These are phyloP conservation scores for Starmera amethionina DNA, from an alignment of 805 yeast genomes.

Conservation along the genomic window DNA sequence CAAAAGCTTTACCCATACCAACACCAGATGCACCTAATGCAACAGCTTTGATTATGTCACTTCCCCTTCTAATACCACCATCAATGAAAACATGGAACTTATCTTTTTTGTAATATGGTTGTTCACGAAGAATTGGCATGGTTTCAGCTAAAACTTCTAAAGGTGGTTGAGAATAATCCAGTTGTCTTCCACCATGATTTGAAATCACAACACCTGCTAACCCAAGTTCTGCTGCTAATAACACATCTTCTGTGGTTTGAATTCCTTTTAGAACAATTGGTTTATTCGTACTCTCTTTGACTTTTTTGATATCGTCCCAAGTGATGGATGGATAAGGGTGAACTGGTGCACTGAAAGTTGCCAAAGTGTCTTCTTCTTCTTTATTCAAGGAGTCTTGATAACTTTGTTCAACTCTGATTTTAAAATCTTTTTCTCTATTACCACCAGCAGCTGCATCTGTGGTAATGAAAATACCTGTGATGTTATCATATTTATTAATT, in stretches of 20 bases:
- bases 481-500: too few species aligned
- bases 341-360: too few species aligned
- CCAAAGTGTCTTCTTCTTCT: constrained; percentile 3
- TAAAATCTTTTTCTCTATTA: too few species aligned
- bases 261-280: constrained; percentile 54
- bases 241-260: constrained; percentile 56
- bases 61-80: constrained; percentile 72
- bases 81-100: constrained; percentile 59
- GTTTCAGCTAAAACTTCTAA: constrained; percentile 52
- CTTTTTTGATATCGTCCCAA: constrained; percentile 23
- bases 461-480: too few species aligned
- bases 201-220: constrained; percentile 57
- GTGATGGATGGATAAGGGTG: constrained; percentile 2
- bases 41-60: constrained; percentile 68
- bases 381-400: too few species aligned
- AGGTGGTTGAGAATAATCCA: constrained; percentile 54
- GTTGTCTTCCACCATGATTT: constrained; percentile 69
- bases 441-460: too few species aligned
- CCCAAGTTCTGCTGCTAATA: constrained; percentile 47
- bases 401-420: too few species aligned
- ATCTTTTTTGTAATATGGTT: constrained; percentile 25
- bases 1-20: constrained; percentile 68
- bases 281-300: constrained; percentile 25
- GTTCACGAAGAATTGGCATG: constrained; percentile 31
- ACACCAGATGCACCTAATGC: constrained; percentile 70